These are phyloP conservation scores for Lyophyllum semitale DNA, from an alignment of 768 basidiomycete species.

Conservation along the genomic window DNA sequence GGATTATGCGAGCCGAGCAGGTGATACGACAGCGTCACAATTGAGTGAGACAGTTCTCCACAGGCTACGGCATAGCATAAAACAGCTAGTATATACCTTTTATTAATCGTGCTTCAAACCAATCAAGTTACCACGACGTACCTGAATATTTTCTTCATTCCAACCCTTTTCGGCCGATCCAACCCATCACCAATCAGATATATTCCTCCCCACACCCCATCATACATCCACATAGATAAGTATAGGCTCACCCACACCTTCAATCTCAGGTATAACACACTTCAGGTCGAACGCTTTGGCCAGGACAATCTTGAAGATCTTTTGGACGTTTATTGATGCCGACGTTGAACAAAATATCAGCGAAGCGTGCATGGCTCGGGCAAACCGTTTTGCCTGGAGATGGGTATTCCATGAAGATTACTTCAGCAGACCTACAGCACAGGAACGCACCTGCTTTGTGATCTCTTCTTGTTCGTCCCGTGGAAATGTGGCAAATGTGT, in stretches of 20 bases:
- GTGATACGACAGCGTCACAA: constrained; percentile 1
- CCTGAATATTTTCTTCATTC: constrained; percentile 34
- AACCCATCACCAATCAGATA: constrained; percentile 11
- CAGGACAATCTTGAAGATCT: constrained; percentile 98
- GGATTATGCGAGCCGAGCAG: neutral
- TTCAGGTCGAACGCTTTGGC: constrained; percentile 98
- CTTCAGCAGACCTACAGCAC: neutral
- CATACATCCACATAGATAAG: constrained; percentile 90
- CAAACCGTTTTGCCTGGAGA: constrained; percentile 90
- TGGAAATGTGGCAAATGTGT: constrained; percentile 94
- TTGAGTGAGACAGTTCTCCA: neutral
- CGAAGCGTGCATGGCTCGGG: constrained; percentile 99
- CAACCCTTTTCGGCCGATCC: constrained; percentile 20
- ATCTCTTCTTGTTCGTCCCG: constrained; percentile 99
- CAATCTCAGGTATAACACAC: constrained; percentile 97
- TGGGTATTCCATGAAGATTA: neutral
- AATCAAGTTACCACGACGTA: constrained; percentile 11
- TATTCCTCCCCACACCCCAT: constrained; percentile 21
- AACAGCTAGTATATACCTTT: neutral
- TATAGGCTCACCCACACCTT: constrained; percentile 94
- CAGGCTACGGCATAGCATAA: constrained; percentile 3
- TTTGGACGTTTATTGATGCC: constrained; percentile 99
- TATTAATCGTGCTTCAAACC: neutral
- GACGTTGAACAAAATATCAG: constrained; percentile 99
- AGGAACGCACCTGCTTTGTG: constrained; percentile 80